Percentiles rank a stretch among this genome's conserved stretches.
Evolutionary conservation across 768 basidiomycete species (phyloP).

Genomic region (Mycena kentingensis): DNA sequence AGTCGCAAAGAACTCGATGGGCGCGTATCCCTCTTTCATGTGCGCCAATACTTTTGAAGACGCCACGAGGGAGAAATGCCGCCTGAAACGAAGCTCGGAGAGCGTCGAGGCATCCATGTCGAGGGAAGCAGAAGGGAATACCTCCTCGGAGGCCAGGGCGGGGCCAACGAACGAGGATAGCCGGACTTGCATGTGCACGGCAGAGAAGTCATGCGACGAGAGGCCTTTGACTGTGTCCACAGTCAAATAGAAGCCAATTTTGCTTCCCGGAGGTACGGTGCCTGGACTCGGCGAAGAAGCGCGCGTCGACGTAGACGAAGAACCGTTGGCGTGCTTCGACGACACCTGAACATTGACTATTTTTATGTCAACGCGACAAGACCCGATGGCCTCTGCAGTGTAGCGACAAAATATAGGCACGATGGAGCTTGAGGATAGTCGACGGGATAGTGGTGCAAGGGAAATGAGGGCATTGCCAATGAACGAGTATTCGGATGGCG

Average conservation of each 20-base stretch:
- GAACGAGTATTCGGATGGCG: constrained; percentile 88
- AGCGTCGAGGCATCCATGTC: constrained; percentile 73
- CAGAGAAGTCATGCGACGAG: constrained; percentile 85
- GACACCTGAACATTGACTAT: constrained; percentile 70
- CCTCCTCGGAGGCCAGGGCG: constrained; percentile 70
- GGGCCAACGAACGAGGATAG: constrained; percentile 85
- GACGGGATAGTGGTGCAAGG: constrained; percentile 76
- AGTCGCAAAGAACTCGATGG: constrained; percentile 88
- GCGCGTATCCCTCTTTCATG: constrained; percentile 75
- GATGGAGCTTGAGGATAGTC: constrained; percentile 70
- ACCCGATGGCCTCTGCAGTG: constrained; percentile 93
- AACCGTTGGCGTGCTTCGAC: constrained; percentile 60
- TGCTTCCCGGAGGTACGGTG: constrained; percentile 70
- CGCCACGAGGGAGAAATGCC: constrained; percentile 77
- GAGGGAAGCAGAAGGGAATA: constrained; percentile 73
- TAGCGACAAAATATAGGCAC: constrained; percentile 93
- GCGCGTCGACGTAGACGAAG: constrained; percentile 67
- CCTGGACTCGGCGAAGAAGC: constrained; percentile 75
- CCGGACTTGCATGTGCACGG: constrained; percentile 84
- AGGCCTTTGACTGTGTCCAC: constrained; percentile 89
- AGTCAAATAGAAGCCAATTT: constrained; percentile 80
- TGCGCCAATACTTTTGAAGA: constrained; percentile 73
- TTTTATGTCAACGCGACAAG: constrained; percentile 85
- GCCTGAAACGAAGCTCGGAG: constrained; percentile 82
- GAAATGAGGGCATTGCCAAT: constrained; percentile 87